Evolutionary conservation across 768 basidiomycete species (phyloP).

Genomic region (Holtermanniella nyarrowii): DNA sequence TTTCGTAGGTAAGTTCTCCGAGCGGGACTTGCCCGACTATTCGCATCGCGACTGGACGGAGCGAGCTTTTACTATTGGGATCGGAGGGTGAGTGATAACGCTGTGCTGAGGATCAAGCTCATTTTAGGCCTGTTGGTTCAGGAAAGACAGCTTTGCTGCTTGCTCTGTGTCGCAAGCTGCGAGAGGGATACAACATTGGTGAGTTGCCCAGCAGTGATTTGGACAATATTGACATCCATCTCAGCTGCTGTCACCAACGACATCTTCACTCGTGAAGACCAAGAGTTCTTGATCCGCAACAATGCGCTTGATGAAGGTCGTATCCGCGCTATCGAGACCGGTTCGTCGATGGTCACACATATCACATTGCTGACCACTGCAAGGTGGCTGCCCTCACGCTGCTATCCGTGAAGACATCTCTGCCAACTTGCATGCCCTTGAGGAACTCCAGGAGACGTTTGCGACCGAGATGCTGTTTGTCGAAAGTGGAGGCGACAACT

Average conservation of each 20-base stretch:
- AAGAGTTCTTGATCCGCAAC: constrained; percentile 92
- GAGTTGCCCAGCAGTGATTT: constrained; percentile 18
- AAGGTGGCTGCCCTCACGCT: constrained; percentile 83
- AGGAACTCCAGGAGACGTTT: constrained; percentile 84
- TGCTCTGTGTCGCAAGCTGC: constrained; percentile 69
- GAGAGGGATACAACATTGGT: constrained; percentile 87
- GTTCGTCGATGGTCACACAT: constrained; percentile 29
- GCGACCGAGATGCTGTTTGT: constrained; percentile 84
- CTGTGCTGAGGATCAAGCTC: background rate
- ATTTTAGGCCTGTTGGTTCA: constrained; percentile 82
- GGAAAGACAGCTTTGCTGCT: constrained; percentile 93
- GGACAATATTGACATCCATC: background rate
- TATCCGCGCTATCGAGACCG: constrained; percentile 94
- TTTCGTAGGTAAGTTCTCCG: constrained; percentile 71
- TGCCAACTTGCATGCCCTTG: constrained; percentile 91
- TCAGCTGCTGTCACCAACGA: constrained; percentile 96
- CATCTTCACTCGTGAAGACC: constrained; percentile 98
- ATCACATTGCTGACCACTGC: background rate
- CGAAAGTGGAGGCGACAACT: constrained; percentile 92
- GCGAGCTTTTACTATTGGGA: constrained; percentile 93
- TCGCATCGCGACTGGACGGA: constrained; percentile 73
- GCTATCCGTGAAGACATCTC: constrained; percentile 97
- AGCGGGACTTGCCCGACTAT: constrained; percentile 87
- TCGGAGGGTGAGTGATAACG: constrained; percentile 65
- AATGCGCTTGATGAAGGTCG: constrained; percentile 69